Evolutionary conservation across 1,284 basidiomycete genomes (phyloP), one percentile per base, ranked within the genome.

Genomic region (Hymenochaete sp.): DNA sequence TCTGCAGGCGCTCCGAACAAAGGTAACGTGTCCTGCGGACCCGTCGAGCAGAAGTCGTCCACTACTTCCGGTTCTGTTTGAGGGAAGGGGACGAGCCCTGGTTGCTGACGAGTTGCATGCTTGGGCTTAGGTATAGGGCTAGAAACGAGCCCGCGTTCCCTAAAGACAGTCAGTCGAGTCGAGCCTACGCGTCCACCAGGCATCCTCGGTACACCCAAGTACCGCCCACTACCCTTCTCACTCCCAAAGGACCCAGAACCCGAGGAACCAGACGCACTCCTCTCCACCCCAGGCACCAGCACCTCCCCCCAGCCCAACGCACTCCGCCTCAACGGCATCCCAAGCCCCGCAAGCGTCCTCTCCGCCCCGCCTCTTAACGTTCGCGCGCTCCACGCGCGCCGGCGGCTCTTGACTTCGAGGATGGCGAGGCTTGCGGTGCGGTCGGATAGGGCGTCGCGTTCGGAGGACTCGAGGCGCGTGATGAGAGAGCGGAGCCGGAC

Each of bases 301-400:
- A 38, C 33, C 3, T 28, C 22, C 14, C 32, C 13, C 25, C 33
- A 31, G 9, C 32, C 32, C 2, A 44, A 19, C 11, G 33, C 25
- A 2, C 18, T 38, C 13, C 42, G 32, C 5, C 36, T 33, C 13
- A 40, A 10, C 4, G 47, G 47, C 2, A 16, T 29, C 19, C 26
- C 27, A 1, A 48, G 19, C 4, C 42, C 47, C 13, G 42, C 41
- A 16, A 37, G 25, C 11, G 21, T 42, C 21, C 28, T 27, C 9
- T 14, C 10, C 2, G 47, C 25, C 18, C 35, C 21, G 16, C 47
- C 47, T 27, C 38, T 21, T 13, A 48, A 21, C 7, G 35, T 60
- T 27, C 64, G 59, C 53, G 71, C 73, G 38, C 68, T 60, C 77
- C 77, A 79, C 11, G 76, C 77, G 8, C 75, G 64, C 29, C 77